Evolutionary conservation across 1,284 basidiomycete species (phyloP).

Genomic region (Trichosporon inkin): DNA sequence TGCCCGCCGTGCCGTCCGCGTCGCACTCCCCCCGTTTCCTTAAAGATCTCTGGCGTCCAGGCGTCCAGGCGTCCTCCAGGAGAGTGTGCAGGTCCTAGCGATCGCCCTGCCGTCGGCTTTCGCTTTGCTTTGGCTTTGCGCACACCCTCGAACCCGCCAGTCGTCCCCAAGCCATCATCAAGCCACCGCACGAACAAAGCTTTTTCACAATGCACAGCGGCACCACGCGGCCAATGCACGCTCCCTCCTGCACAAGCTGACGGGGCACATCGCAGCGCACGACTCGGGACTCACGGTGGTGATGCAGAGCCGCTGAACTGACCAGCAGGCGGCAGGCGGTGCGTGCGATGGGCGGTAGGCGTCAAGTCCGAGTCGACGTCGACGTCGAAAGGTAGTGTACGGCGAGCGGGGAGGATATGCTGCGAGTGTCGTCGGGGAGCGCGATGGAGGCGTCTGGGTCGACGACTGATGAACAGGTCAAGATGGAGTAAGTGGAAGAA

Average conservation of each 20-base stretch:
- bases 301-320: no score
- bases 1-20: not conserved
- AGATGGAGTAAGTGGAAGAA: not conserved
- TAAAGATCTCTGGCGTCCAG: not conserved
- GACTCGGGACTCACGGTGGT: no score
- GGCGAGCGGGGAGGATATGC: no score
- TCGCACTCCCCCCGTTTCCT: slow-evolving; percentile 4
- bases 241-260: not conserved
- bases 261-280: no score
- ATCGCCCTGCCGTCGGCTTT: slow-evolving; percentile 3
- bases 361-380: no score
- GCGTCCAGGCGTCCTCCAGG: not conserved
- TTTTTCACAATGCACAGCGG: not conserved
- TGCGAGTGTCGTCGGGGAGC: no score
- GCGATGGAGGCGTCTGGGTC: not conserved
- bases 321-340: no score
- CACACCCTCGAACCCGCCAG: not conserved
- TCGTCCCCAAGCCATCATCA: slow-evolving; percentile 3
- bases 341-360: no score
- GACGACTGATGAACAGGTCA: not conserved
- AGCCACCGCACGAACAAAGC: slow-evolving; percentile 6
- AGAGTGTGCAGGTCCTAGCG: not conserved
- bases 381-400: no score
- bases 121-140: not conserved
- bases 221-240: not conserved